Base-by-base conservation (phyloP, 257 asterid species). In the Galeopsis tetrahit region DNA sequence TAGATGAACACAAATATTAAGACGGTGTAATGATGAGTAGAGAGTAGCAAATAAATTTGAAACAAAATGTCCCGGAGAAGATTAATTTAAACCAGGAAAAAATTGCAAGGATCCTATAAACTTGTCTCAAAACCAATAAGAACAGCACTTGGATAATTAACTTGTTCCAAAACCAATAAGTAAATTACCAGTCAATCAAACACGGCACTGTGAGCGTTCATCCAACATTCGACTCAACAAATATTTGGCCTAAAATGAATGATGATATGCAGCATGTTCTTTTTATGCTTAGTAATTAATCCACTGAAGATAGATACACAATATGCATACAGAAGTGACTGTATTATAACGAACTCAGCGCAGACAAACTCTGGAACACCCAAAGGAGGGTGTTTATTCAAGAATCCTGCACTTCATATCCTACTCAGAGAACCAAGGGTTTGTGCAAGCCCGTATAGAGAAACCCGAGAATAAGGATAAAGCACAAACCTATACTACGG, bases 271-370 rank as follows among this genome's bases (percentile, higher is more conserved):
- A 59, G 28, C 65, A 59, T 33, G 42, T 11, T 33, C 21, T 13
- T 59, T 32, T 3, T 2, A 31, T 60, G 32, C 31, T 36, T 6
- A 43, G n/a, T 6, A 1, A 36, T 15, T 13, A 11, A 15, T 7
- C 8, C 14, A 62, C 51, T 14, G 21, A 8, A 63, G 68, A 63
- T 63, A 39, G 52, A 39, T 63, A 39, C 53, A 21, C 28, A 63
- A 4, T 14, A 36, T 2, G 43, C 13, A 62, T n/a, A 14, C 49
- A 40, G 36, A 39, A 17, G 36, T 17, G 68, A 39, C 53, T 15
- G 4, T 17, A 38, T 11, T 13, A 40, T 39, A 17, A 14, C 11
- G 33, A 8, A 36, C 48, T 14, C 49, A 38, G 7, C 38, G 51
- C 48, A 38, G 28, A 62, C 67, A 13, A 35, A 14, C 33, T 61